These are phyloP conservation scores for Rhizoctonia solani DNA, from an alignment of 1,284 basidiomycete species.

Conservation along the genomic window DNA sequence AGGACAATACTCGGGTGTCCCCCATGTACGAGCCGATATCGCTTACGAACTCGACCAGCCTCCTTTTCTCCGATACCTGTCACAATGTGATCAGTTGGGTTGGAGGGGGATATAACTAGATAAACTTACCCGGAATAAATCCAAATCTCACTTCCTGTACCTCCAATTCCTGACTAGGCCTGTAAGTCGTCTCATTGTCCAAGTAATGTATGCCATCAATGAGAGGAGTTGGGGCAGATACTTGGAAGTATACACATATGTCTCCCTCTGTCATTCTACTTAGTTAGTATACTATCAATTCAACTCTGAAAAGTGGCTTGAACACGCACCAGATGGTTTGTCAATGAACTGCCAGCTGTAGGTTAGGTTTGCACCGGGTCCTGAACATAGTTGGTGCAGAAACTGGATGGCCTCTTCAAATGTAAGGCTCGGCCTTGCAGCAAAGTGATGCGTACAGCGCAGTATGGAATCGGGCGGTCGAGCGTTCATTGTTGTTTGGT, in stretches of 20 bases:
- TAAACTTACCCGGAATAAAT: constrained; percentile 62
- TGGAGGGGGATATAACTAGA: neutral
- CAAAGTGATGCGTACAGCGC: constrained; percentile 11
- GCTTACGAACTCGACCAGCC: constrained; percentile 66
- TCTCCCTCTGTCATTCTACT: constrained; percentile 61
- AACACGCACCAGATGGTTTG: constrained; percentile 62
- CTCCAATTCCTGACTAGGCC: constrained; percentile 65
- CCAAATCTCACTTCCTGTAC: constrained; percentile 70
- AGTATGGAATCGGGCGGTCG: constrained; percentile 25
- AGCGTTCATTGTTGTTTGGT: constrained; percentile 18
- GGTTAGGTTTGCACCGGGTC: constrained; percentile 55
- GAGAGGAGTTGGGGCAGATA: constrained; percentile 58
- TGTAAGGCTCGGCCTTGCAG: constrained; percentile 45
- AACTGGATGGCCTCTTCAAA: constrained; percentile 64
- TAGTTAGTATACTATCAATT: constrained; percentile 23
- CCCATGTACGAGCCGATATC: constrained; percentile 70
- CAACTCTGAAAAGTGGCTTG: neutral
- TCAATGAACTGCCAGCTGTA: constrained; percentile 74
- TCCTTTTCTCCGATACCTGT: constrained; percentile 50
- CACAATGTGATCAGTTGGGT: neutral
- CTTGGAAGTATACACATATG: constrained; percentile 59
- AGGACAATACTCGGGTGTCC: constrained; percentile 69
- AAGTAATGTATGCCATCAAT: constrained; percentile 72
- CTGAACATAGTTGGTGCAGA: constrained; percentile 60
- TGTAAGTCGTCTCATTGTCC: constrained; percentile 65